Evolutionary conservation across 2,329 filamentous ascomycete genomes (phyloP).

Genomic region (Neopestalotiopsis rosae): DNA sequence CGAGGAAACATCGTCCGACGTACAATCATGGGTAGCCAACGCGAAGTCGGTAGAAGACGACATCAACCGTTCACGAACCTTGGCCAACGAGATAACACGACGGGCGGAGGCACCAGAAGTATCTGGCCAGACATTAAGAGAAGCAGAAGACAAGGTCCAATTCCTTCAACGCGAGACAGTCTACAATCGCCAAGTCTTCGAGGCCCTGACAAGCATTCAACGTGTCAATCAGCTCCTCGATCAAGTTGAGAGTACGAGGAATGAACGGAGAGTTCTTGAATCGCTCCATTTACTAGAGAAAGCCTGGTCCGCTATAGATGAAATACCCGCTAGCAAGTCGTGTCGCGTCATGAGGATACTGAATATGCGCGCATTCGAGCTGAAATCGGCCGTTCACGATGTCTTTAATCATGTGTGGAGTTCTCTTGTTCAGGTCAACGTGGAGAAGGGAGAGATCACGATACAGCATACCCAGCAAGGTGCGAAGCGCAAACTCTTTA

Average conservation of each 20-base stretch:
- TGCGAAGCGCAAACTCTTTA: slow-evolving; percentile 35
- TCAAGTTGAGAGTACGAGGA: slow-evolving; percentile 62
- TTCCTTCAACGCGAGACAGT: slow-evolving; percentile 63
- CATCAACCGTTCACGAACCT: slow-evolving; percentile 78
- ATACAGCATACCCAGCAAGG: slow-evolving; percentile 59
- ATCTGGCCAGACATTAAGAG: slow-evolving; percentile 56
- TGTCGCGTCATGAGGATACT: slow-evolving; percentile 70
- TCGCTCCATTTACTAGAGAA: slow-evolving; percentile 62
- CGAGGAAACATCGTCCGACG: slow-evolving; percentile 76
- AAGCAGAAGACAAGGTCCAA: slow-evolving; percentile 59
- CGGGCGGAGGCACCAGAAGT: slow-evolving; percentile 70
- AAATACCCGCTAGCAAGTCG: slow-evolving; percentile 64
- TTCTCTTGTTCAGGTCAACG: slow-evolving; percentile 67
- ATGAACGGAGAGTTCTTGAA: slow-evolving; percentile 61
- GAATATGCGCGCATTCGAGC: slow-evolving; percentile 65
- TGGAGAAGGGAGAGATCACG: slow-evolving; percentile 56
- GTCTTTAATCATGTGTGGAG: slow-evolving; percentile 76
- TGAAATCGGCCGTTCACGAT: slow-evolving; percentile 70
- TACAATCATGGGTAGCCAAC: slow-evolving; percentile 85
- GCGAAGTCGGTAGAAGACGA: slow-evolving; percentile 86
- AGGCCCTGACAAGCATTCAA: slow-evolving; percentile 56
- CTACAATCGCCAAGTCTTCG: slow-evolving; percentile 63
- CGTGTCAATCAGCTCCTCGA: slow-evolving; percentile 66
- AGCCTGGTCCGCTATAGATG: slow-evolving; percentile 62
- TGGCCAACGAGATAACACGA: slow-evolving; percentile 81